Conservation (phyloP, 2,329 filamentous ascomycete genomes). For the Penicillium sp. region DNA sequence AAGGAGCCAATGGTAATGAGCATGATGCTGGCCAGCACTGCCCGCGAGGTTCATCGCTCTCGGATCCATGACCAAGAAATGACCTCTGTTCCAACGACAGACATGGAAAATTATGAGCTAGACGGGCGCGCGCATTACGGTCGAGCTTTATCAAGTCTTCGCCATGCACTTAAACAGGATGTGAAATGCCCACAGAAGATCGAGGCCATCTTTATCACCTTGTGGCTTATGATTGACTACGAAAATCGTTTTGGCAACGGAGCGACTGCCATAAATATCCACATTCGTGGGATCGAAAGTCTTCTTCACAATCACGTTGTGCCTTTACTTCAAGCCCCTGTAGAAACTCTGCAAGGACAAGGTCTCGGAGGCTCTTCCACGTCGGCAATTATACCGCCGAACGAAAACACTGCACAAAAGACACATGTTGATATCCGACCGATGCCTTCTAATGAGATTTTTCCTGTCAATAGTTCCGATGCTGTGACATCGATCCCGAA, state of each 20-base stretch:
- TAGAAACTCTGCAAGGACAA: background rate
- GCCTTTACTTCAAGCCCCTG: conserved; percentile 20
- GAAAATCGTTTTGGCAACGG: conserved; percentile 32
- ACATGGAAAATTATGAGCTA: conserved; percentile 20
- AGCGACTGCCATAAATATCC: conserved; percentile 29
- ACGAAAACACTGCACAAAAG: background rate
- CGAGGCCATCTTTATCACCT: conserved; percentile 33
- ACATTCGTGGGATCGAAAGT: conserved; percentile 27
- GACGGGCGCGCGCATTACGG: conserved; percentile 30
- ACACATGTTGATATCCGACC: background rate
- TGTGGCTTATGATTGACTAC: conserved; percentile 36
- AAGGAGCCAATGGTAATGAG: conserved; percentile 35
- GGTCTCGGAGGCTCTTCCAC: background rate
- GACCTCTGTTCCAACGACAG: background rate
- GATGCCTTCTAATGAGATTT: background rate
- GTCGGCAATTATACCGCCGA: background rate
- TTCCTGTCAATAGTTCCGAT: background rate
- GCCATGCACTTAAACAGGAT: conserved; percentile 28
- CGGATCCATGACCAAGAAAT: conserved; percentile 21
- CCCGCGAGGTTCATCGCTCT: conserved; percentile 27
- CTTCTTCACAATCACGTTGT: conserved; percentile 30
- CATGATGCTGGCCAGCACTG: conserved; percentile 32
- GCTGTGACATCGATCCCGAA: background rate
- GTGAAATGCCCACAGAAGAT: conserved; percentile 27
- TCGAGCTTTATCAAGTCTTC: conserved; percentile 28